Base-by-base conservation (phyloP, 2,329 filamentous ascomycete species). In the Tolypocladium guangdongense region DNA sequence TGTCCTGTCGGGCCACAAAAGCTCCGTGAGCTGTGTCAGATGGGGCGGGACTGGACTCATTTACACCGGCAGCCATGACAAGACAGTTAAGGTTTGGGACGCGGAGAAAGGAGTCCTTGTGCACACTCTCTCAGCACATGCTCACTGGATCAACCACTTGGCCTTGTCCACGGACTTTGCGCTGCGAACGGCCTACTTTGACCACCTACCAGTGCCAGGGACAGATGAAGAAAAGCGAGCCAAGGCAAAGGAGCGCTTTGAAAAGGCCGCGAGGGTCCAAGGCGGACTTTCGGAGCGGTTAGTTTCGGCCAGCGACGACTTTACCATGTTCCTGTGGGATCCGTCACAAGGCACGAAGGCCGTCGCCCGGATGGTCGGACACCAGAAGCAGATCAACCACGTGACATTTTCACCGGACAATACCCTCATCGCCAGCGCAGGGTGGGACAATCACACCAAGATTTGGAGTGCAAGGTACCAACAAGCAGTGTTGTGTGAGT, bases 331-430 rank as follows among this genome's bases (percentile, higher is more conserved):
- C 66, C 78, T 99, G 8, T 99, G 92, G 92, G 88, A 95, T 56
- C 91, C 91, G 0, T 77, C 84, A 11, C 70, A 78, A 55, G 84
- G 86, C 4, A 88, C 78, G 8, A 96, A 97, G 68, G 91, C 92
- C 0, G 75, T 97, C 4, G 87, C 88, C n/a, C 79, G 90, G 36
- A 80, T 97, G 71, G 72, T 90, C n/a, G 93, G 93, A 2, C 93
- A 99, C 64, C 90, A 96, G 68, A 97, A 97, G 72, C 88, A 92
- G 65, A 91, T 97, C 60, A 96, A 97, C 68, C 88, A 96, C 66
- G 91, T 97, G 49, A 87, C 86, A 0, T 97, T 97, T 71, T 96
- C 90, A 1, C 90, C 92, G 0, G 91, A 97, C 64, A 92, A 90
- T 36, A 78, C 82, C 10, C 79, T 92, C 55, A 90, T 99, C 62